Conservation (phyloP, 176 grass and related monocot species). For the Avena atlantica region DNA sequence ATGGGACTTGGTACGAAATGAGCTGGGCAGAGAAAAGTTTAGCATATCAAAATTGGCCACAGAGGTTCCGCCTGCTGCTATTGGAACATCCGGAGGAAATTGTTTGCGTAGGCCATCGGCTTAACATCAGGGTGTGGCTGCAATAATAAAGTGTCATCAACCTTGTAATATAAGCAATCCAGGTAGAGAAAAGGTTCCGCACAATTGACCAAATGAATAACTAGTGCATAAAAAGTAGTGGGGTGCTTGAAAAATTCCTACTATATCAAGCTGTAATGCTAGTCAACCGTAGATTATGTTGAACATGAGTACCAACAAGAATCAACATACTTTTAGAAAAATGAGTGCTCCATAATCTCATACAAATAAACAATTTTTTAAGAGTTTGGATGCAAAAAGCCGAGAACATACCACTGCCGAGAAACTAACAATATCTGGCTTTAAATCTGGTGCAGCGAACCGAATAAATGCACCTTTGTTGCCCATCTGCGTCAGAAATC, state of each 20-base stretch:
- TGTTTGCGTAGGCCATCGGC: slow-evolving; percentile 83
- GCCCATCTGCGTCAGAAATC: slow-evolving; percentile 69
- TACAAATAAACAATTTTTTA: neutral
- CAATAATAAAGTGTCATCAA: slow-evolving; percentile 29
- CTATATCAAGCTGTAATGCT: neutral
- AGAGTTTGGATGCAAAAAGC: neutral
- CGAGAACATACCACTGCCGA: slow-evolving; percentile 55
- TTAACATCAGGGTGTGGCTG: slow-evolving; percentile 86
- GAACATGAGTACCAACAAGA: neutral
- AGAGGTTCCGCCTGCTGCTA: slow-evolving; percentile 33
- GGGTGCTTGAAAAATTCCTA: slow-evolving; percentile 12
- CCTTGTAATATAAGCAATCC: neutral
- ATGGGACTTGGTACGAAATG: slow-evolving; percentile 16
- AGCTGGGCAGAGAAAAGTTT: slow-evolving; percentile 21
- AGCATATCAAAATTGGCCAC: slow-evolving; percentile 41
- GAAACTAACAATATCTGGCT: slow-evolving; percentile 74
- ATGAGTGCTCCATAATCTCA: neutral
- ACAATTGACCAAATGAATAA: neutral
- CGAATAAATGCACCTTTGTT: slow-evolving; percentile 97
- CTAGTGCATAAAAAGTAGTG: neutral
- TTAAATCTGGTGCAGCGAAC: slow-evolving; percentile 70
- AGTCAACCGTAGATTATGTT: neutral
- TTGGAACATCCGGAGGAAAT: slow-evolving; percentile 75
- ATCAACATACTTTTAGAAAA: neutral
- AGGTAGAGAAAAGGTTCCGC: neutral